Base-by-base conservation (phyloP, 495 filamentous ascomycete species). In the Terfezia boudieri region DNA sequence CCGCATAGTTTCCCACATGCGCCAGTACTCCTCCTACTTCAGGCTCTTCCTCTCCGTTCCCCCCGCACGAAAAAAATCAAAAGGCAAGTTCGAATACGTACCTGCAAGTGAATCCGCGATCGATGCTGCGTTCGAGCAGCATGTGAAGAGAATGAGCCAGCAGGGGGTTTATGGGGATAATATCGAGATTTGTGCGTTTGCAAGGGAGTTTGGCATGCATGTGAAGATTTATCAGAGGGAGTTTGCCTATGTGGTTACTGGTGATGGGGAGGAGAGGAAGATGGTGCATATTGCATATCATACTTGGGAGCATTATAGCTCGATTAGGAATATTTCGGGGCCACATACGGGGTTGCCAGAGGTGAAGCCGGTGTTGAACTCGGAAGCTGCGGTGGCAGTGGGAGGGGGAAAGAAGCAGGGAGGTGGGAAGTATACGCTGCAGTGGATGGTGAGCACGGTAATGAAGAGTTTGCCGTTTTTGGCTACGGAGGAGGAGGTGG, bases 281-380 rank as follows among this genome's bases (percentile, higher is more conserved):
- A 68, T 69, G 9, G 63, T 75, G 32, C 74, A 84, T 62, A 79
- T 87, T 67, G 82, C 81, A 12, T 82, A 82, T 61, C 81, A 85
- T 64, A 67, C 64, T 52, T 85, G 78, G 69, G 77, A 85, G 61
- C 83, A 87, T 63, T 87, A 83, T 64, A 83, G 80, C 3, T 84
- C 82, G 1, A 76, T 86, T 56, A 76, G 80, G 52, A 75, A 78
- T 57, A 64, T 76, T 16, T 61, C 74, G 54, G 79, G 78, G 10
- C 74, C 75, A 8, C 76, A 80, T 63, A 70, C 68, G 22, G 82
- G 79, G 20, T 60, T 69, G 37, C 76, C 78, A 10, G 60, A 65
- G 26, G 70, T 78, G 49, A 56, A 54, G 26, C 63, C 58, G 16
- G 61, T 58, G 48, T 53, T 60, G 22, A 53, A 66, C 11, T 64